Evolutionary conservation across 2,329 filamentous ascomycete genomes (phyloP), one percentile per base, ranked within the genome.

Genomic region (Plenodomus tracheiphilus): DNA sequence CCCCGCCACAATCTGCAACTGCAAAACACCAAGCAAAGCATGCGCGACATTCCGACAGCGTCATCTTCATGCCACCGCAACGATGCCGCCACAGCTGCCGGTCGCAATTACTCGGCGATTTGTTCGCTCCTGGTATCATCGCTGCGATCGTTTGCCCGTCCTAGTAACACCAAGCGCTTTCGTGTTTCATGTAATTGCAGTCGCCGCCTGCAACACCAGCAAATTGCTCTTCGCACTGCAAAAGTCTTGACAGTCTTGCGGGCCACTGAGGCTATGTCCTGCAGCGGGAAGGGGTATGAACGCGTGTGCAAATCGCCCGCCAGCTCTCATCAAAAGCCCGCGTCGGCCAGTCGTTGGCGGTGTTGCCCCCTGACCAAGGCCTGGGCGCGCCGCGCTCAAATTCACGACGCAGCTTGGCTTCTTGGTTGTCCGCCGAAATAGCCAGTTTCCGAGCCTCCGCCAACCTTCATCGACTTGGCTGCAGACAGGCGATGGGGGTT

Each of bases 401-500:
- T 61, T 58, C 54, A 53, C 44, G 38, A 50, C 44, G 45, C 40
- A 48, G 46, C 62, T 68, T 61, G 65, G 59, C 57, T 41, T 41
- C 64, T 68, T 68, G 65, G 64, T 56, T 64, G 28, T 64, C 63
- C 65, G 60, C 64, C 50, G 53, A 32, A 32, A 32, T 32, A 15
- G 28, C 28, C 28, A 32, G 6, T 51, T 56, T 38, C 51, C 45
- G 56, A 49, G 39, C 47, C 47, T 48, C 36, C 54, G 68, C 65
- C 66, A 69, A 69, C 53, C 46, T 61, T 53, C 40, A 49, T 54
- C 53, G 49, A 51, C 68, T 68, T 69, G 67, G 67, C 68, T 46
- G 59, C 62, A 65, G 61, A 61, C 63, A 62, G 47, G 54, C 60
- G 48, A 61, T 58, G 56, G 56, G 62, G 59, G 58, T 71, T 71